Conservation (phyloP, 305 asterid species). For the Vinca major region DNA sequence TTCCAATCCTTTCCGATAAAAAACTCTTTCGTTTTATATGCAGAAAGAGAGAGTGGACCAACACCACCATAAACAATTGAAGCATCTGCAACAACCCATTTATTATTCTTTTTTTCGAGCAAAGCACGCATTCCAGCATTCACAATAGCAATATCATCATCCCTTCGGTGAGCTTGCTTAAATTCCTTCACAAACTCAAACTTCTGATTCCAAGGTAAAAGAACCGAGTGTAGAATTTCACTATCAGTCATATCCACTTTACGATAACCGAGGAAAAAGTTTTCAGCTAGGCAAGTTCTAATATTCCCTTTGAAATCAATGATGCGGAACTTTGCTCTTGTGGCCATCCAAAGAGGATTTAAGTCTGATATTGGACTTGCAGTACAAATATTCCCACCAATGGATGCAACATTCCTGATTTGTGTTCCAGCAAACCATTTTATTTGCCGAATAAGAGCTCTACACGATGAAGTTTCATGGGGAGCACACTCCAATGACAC, state of each 20-base stretch:
- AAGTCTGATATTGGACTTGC: conserved; percentile 97
- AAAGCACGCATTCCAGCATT: conserved; percentile 84
- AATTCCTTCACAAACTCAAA: conserved; percentile 78
- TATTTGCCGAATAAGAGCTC: conserved; percentile 62
- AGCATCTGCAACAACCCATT: conserved; percentile 72
- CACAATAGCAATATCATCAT: conserved; percentile 92
- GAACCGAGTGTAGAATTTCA: conserved; percentile 69
- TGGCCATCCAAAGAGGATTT: conserved; percentile 92
- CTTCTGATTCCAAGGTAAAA: conserved; percentile 69
- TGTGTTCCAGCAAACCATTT: conserved; percentile 97
- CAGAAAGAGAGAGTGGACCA: conserved; percentile 67
- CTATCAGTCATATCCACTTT: conserved; percentile 63
- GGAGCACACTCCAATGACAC: conserved; percentile 37
- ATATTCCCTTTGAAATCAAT: conserved; percentile 54
- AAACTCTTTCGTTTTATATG: conserved; percentile 45
- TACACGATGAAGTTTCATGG: conserved; percentile 68
- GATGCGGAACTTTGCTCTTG: conserved; percentile 57
- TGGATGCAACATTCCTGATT: conserved; percentile 71
- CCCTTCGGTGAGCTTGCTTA: conserved; percentile 92
- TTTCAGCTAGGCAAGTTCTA: conserved; percentile 54
- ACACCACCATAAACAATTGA: conserved; percentile 81
- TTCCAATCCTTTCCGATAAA: conserved; percentile 67
- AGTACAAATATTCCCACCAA: conserved; percentile 95
- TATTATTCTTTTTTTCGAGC: conserved; percentile 48
- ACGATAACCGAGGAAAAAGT: conserved; percentile 72